Base-by-base conservation (phyloP, 2,329 filamentous ascomycete species). In the Neonectria ditissima region DNA sequence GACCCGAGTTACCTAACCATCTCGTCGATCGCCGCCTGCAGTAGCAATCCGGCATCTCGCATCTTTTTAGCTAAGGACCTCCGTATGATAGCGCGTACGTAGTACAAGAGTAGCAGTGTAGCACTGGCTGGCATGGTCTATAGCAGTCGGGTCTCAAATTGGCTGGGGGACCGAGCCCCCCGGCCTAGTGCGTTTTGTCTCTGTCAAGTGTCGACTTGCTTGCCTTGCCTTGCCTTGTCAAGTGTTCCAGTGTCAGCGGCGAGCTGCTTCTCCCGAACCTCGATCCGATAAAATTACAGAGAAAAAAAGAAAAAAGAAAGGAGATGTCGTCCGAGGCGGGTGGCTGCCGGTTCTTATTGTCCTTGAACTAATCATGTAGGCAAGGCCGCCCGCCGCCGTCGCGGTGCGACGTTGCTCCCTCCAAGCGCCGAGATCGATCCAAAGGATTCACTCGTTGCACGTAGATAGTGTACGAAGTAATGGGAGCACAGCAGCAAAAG, bases 141-240 rank as follows among this genome's bases (percentile, higher is more conserved):
- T 8, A 50, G n/a, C 18, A 53, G 14, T 54, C 56, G 65, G 68
- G 67, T 65, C 67, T 62, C 65, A 65, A 65, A 68, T 71, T 68
- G 63, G 59, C 59, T 30, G 63, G 68, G 61, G 62, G 62, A 60
- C 45, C 37, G 62, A 60, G 48, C 37, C 47, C 56, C 67, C 58
- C 58, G 59, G 69, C 59, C 58, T 71, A 65, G 51, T 59, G 60
- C 53, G 56, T 59, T 61, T 65, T 66, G 66, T 45, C 52, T 60
- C 44, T 9, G n/a, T 30, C 16, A 10, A 30, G 16, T 30, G n/a
- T n/a, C 14, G 22, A 24, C 24, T 16, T 24, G 24, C 16, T n/a
- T 22, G 3, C 30, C 47, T 34, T 10, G 28, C 5, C n/a, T 41
- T n/a, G n/a, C n/a, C n/a, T 41, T 7, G 26, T n/a, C 16, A 48